These are phyloP conservation scores for Cryphonectria japonica DNA, from an alignment of 2,329 filamentous ascomycete species.

Conservation along the genomic window DNA sequence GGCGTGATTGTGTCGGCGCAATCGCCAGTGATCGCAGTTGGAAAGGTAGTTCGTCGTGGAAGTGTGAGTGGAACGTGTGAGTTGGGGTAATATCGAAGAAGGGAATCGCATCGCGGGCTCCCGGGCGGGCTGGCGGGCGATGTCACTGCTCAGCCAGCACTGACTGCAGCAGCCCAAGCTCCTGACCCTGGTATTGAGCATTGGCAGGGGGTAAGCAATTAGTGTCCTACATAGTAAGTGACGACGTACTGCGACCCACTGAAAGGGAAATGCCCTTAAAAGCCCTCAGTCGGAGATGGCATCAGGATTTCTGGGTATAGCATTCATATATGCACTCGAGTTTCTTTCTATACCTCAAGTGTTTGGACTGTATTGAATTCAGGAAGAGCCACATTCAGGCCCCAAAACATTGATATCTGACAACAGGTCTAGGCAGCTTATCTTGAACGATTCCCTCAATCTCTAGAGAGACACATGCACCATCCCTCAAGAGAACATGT, in stretches of 20 bases:
- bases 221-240: not conserved
- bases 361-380: not conserved
- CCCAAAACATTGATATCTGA: not conserved
- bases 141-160: constrained; percentile 6
- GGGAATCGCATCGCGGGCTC: not conserved
- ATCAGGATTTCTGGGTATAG: too few species aligned
- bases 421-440: not conserved
- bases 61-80: not conserved
- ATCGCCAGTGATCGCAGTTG: not conserved
- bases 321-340: too few species aligned
- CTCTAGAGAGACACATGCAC: too few species aligned
- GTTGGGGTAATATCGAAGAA: constrained; percentile 2
- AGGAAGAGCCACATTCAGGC: not conserved
- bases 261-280: not conserved
- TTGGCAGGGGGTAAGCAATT: constrained; percentile 7
- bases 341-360: too few species aligned
- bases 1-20: not conserved
- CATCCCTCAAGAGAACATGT: too few species aligned
- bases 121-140: constrained; percentile 3
- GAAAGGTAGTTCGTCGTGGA: not conserved
- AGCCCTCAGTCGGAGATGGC: too few species aligned
- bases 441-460: not conserved
- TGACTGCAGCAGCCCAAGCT: constrained; percentile 4
- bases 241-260: not conserved
- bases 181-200: not conserved